Evolutionary conservation across 129 eudicot genomes (phyloP), one percentile per base, ranked within the genome.

Genomic region (Pittosporum tobira): DNA sequence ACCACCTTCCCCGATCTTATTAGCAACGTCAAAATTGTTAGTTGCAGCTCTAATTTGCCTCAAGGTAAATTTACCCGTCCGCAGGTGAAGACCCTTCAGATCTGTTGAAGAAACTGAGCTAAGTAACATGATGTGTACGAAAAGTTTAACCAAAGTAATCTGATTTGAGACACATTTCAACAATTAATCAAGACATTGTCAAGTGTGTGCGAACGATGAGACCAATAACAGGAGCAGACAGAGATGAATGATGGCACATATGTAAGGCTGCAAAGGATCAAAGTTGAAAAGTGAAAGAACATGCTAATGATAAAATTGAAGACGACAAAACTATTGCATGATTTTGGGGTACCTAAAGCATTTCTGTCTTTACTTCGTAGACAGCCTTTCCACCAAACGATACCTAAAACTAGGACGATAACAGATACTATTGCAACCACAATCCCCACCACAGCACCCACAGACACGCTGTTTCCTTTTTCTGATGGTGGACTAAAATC

Each of bases 321-420:
- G 40, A 9, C 40, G 10, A 34, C 10, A 34, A 31, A 55, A 29
- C 42, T 4, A 2, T 31, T 9, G 10, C 18, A 14, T 0, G 12
- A 29, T 18, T 27, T n/a, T 2, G 51, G 54, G 23, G 21, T 55
- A 73, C 74, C 79, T 46, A n/a, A 51, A 29, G 36, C 53, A 20
- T n/a, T 45, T 50, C 37, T 61, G 55, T 55, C 53, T 24, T 30
- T 58, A 29, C 31, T 31, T 21, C 30, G 27, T 11, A 79, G 27
- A 55, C 67, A 76, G 31, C 84, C 75, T 67, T 37, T 71, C 90
- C 87, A 73, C 87, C 90, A 79, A 40, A 79, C 69, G 56, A 74
- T 28, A 47, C 61, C 76, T 21, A 82, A 23, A 67, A 79, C 50
- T 40, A 82, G 10, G 48, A 76, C 19, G 18, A 71, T 42, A 15